phyloP scores from a whole-genome alignment of 2,329 filamentous ascomycete genomes.

The Parasarocladium wereldwijsianum region DNA sequence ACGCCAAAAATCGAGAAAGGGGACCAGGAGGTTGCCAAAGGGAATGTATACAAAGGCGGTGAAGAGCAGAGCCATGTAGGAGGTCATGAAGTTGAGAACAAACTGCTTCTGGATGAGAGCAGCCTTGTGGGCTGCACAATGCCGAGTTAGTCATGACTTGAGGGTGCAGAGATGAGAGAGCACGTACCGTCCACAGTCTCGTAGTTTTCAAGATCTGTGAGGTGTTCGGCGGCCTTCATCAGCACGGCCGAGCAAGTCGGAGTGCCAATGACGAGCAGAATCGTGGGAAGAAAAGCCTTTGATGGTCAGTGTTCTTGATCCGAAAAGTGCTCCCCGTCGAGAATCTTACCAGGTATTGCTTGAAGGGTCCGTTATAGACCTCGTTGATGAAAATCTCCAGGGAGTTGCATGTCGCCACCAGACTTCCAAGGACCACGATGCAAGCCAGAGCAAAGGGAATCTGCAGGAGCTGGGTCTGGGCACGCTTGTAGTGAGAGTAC shows the following conservation, averaged over 20 bases:
- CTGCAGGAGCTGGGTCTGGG: constrained; percentile 65
- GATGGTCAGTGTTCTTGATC: constrained; percentile 7
- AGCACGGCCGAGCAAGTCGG: constrained; percentile 66
- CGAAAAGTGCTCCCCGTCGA: neutral
- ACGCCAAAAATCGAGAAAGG: constrained; percentile 73
- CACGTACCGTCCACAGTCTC: constrained; percentile 57
- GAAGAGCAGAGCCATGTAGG: constrained; percentile 81
- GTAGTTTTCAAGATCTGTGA: constrained; percentile 85
- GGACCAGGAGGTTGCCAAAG: constrained; percentile 71
- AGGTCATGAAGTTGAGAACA: constrained; percentile 91
- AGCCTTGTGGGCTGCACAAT: constrained; percentile 50
- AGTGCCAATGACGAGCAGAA: constrained; percentile 68
- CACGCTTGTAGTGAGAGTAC: constrained; percentile 61
- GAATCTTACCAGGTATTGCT: constrained; percentile 58
- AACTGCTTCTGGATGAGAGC: constrained; percentile 88
- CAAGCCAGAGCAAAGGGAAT: constrained; percentile 73
- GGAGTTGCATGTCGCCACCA: constrained; percentile 78
- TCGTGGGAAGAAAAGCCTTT: constrained; percentile 74
- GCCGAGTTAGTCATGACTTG: neutral
- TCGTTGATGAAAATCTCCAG: constrained; percentile 95
- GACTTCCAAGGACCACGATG: constrained; percentile 54
- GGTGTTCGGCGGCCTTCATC: constrained; percentile 57
- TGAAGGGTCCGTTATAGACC: constrained; percentile 79
- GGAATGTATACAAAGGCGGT: constrained; percentile 92
- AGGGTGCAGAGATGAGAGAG: neutral